Evolutionary conservation across 371 early-diverging fungal genomes (phyloP).

Genomic region (Zopfochytrium polystomum): DNA sequence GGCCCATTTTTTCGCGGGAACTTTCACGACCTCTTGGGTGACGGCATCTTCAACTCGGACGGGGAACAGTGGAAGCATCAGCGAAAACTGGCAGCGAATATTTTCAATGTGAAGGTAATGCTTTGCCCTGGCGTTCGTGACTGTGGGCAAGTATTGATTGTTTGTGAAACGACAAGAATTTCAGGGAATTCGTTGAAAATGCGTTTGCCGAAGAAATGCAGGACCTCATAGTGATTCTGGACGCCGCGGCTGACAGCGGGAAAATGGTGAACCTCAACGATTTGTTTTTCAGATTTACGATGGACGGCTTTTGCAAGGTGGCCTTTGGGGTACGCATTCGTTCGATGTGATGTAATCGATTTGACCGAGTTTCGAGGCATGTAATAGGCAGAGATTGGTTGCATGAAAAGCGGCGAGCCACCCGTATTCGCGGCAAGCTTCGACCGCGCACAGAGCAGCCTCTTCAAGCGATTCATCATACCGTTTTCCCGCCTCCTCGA

Average conservation of each 20-base stretch:
- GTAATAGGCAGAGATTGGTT: background rate
- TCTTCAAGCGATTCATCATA: conserved; percentile 12
- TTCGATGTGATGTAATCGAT: background rate
- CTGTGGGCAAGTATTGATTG: conserved; percentile 40
- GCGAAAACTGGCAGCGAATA: conserved; percentile 64
- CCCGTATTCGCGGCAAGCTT: conserved; percentile 14
- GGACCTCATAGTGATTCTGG: background rate
- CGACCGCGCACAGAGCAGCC: conserved; percentile 17
- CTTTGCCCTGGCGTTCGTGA: conserved; percentile 19
- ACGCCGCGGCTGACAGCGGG: background rate
- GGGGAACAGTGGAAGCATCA: no score
- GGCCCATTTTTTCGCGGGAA: conserved; percentile 16
- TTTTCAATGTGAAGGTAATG: conserved; percentile 71
- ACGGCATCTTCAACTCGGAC: conserved; percentile 71
- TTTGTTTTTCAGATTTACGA: conserved; percentile 48
- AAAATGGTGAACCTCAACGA: conserved; percentile 41
- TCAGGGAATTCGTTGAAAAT: conserved; percentile 52
- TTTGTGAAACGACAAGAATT: conserved; percentile 45
- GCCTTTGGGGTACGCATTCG: conserved; percentile 40
- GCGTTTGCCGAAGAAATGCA: conserved; percentile 23
- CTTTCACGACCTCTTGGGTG: conserved; percentile 55
- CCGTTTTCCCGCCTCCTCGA: conserved; percentile 22
- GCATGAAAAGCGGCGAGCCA: background rate
- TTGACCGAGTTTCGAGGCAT: no score
- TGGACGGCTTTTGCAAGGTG: conserved; percentile 52